Evolutionary conservation across 495 filamentous ascomycete genomes (phyloP), one percentile per base, ranked within the genome.

Genomic region (Opeltia flavorubescens): DNA sequence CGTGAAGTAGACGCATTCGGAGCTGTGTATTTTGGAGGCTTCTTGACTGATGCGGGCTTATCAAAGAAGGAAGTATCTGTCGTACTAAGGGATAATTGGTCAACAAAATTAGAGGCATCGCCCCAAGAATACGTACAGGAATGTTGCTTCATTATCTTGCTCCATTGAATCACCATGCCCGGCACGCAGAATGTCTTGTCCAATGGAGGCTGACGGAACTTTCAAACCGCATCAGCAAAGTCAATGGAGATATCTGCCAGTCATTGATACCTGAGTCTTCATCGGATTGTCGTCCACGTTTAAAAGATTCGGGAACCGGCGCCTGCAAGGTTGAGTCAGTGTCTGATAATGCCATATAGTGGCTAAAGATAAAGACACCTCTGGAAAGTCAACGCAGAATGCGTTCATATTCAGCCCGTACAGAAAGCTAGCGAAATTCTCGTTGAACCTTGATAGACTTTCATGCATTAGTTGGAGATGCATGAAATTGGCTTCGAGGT

Each of bases 351-450:
- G 21, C 11, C 17, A 12, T 23, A 29, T 30, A 17, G 2, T 30
- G 13, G n/a, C 6, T 34, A 35, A 5, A 13, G 4, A 29, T 4
- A 17, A 23, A 55, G 46, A 67, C n/a, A 89, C 88, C 77, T 98
- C 93, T 0, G 87, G 85, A 60, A 96, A 96, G 65, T 96, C 91
- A 30, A 96, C 89, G 61, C 91, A 98, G 59, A 95, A 98, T 4
- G 93, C 91, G 63, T 95, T 96, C 86, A 98, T 93, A 55, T 96
- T 95, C 62, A 98, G 59, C 3, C 91, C 91, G 51, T 96, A 96
- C 44, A 98, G 59, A 54, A 98, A 96, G 58, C 79, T 84, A 0
- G 89, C 89, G 60, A 98, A 98, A 62, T 80, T 91, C 72, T 98
- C 91, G 60, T 83, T 89, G 62, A 98, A 98, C 7, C 91, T 76